Conservation (phyloP, 345 rosid species). For the thale cress (Arabidopsis thaliana) region DNA sequence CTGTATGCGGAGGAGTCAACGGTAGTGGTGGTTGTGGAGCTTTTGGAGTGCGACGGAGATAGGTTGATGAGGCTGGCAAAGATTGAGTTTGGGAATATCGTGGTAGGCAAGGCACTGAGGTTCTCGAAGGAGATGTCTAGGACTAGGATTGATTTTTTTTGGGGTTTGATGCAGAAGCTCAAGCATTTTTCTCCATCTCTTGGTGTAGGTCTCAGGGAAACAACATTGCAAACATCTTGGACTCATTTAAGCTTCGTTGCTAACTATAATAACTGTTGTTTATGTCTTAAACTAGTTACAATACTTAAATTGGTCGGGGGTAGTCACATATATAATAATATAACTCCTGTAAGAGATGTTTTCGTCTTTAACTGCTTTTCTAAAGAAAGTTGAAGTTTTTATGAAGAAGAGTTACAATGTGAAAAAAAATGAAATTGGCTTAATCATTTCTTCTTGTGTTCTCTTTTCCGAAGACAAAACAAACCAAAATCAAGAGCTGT, state of each 20-base stretch:
- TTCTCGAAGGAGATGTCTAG: background rate
- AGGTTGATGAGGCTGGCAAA: conserved; percentile 5
- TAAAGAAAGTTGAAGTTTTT: background rate
- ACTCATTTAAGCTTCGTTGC: background rate
- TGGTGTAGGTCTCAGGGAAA: background rate
- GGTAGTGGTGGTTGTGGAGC: background rate
- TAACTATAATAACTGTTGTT: background rate
- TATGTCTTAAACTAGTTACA: background rate
- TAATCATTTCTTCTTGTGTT: background rate
- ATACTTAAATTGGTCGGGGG: background rate
- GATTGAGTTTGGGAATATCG: conserved; percentile 11
- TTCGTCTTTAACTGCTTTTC: background rate
- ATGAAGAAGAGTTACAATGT: background rate
- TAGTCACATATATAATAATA: background rate
- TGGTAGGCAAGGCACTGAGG: background rate
- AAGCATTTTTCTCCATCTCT: background rate
- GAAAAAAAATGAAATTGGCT: background rate
- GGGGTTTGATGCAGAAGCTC: background rate
- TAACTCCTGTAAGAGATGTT: background rate
- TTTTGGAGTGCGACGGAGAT: background rate
- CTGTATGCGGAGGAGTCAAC: background rate
- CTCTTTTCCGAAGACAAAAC: background rate
- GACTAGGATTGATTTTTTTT: background rate
- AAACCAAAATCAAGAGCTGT: background rate
- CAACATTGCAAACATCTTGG: background rate